Evolutionary conservation across 1,284 basidiomycete genomes (phyloP).

Genomic region (Coriolopsis trogii): DNA sequence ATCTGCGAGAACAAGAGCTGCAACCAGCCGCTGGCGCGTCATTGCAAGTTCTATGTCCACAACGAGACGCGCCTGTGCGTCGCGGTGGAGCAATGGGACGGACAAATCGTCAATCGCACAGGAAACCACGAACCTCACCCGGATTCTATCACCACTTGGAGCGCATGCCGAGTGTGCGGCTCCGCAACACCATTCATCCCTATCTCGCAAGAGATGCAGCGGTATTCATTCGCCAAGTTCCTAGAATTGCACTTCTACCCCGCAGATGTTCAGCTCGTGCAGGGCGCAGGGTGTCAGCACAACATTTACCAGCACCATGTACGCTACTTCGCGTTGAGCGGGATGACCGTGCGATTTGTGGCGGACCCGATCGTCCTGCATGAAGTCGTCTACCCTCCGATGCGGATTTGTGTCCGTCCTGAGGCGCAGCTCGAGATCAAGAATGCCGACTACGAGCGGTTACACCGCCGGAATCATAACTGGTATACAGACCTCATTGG

Average conservation of each 20-base stretch:
- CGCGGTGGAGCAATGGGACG: slow-evolving; percentile 87
- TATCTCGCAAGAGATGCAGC: slow-evolving; percentile 91
- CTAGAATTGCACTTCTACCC: slow-evolving; percentile 93
- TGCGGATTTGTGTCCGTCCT: slow-evolving; percentile 81
- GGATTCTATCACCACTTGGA: slow-evolving; percentile 91
- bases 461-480: slow-evolving; percentile 72
- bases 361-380: slow-evolving; percentile 83
- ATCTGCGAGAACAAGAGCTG: slow-evolving; percentile 86
- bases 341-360: slow-evolving; percentile 90
- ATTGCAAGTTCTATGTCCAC: slow-evolving; percentile 91
- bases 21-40: slow-evolving; percentile 78
- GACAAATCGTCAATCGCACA: slow-evolving; percentile 66
- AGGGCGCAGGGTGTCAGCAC: slow-evolving; percentile 86
- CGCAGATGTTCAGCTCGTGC: slow-evolving; percentile 79
- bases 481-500: slow-evolving; percentile 77
- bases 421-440: slow-evolving; percentile 89
- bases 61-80: slow-evolving; percentile 85
- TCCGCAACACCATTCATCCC: slow-evolving; percentile 87
- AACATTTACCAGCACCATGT: slow-evolving; percentile 95
- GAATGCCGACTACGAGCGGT: slow-evolving; percentile 84
- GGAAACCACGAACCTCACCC: slow-evolving; percentile 54
- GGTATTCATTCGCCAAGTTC: slow-evolving; percentile 94
- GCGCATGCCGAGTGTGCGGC: slow-evolving; percentile 83
- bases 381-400: slow-evolving; percentile 90
- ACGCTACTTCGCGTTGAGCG: slow-evolving; percentile 86